phyloP scores from a whole-genome alignment of 1,284 basidiomycete genomes.

The Schizopora paradoxa region DNA sequence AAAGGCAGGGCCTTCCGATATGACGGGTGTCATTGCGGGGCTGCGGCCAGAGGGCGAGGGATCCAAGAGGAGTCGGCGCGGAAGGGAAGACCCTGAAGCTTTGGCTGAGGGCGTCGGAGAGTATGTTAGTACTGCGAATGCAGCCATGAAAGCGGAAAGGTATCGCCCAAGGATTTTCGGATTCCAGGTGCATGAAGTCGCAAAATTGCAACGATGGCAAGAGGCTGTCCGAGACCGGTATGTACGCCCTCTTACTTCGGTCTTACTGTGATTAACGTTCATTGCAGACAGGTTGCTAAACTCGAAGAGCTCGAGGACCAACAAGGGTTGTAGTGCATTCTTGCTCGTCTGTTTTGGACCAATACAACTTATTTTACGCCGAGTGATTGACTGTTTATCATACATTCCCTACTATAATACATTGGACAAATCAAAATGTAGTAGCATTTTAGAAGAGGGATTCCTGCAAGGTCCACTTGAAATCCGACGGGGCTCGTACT shows the following conservation, averaged over 20 bases:
- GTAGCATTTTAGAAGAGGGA: too few relatives aligned
- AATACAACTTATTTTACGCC: background rate
- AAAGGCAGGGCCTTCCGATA: slow-evolving; percentile 65
- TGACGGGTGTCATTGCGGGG: slow-evolving; percentile 24
- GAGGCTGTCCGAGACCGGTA: slow-evolving; percentile 82
- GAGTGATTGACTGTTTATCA: too few relatives aligned
- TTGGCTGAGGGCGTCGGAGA: slow-evolving; percentile 55
- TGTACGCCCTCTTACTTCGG: slow-evolving; percentile 24
- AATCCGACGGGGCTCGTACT: slow-evolving; percentile 41
- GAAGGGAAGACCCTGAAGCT: slow-evolving; percentile 44
- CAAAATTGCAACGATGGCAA: slow-evolving; percentile 91
- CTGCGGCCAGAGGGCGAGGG: slow-evolving; percentile 32
- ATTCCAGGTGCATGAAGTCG: slow-evolving; percentile 89
- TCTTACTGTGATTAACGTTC: background rate
- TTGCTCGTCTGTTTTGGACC: slow-evolving; percentile 19
- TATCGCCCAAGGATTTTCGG: slow-evolving; percentile 92
- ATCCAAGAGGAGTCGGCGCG: slow-evolving; percentile 36
- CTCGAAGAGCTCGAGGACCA: slow-evolving; percentile 42
- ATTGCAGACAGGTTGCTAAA: slow-evolving; percentile 39
- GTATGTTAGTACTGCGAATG: slow-evolving; percentile 65
- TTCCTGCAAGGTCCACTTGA: slow-evolving; percentile 22
- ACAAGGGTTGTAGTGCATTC: too few relatives aligned
- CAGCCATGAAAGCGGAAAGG: slow-evolving; percentile 82
- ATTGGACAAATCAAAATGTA: slow-evolving; percentile 1
- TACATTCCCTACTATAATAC: too few relatives aligned